Conservation (phyloP, 345 rosid species). For the Erucastrum elatum region DNA sequence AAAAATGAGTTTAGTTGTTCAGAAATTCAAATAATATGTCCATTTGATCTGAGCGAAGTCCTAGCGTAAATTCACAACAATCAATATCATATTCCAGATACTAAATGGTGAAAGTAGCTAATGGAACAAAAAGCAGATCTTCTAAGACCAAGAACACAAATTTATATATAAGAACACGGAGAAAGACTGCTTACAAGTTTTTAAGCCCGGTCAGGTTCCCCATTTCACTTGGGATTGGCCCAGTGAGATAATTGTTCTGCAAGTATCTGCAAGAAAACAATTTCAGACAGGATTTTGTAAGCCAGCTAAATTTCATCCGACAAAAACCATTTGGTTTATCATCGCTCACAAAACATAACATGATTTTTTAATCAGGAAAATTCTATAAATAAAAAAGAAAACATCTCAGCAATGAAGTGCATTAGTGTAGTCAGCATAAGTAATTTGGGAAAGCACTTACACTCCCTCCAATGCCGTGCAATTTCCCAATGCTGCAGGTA, state of each 20-base stretch:
- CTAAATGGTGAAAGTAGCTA: constrained; percentile 1
- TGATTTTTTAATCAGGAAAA: not conserved
- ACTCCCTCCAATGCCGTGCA: constrained; percentile 78
- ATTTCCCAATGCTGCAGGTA: constrained; percentile 78
- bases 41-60: not conserved
- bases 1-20: not conserved
- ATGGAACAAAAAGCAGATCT: constrained; percentile 9
- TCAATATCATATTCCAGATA: not conserved
- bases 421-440: not conserved
- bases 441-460: constrained; percentile 50
- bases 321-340: not conserved
- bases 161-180: constrained; percentile 16
- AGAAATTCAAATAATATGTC: constrained; percentile 25
- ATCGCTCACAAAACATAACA: constrained; percentile 8
- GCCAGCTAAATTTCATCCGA: constrained; percentile 11
- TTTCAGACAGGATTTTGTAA: not conserved
- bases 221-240: constrained; percentile 76
- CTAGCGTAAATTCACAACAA: constrained; percentile 16
- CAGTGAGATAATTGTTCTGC: constrained; percentile 91
- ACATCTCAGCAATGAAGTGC: not conserved
- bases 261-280: constrained; percentile 57
- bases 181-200: constrained; percentile 56
- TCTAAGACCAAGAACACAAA: not conserved
- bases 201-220: constrained; percentile 74
- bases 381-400: no score